Percentiles rank a stretch among this genome's conserved stretches.
Evolutionary conservation across 768 basidiomycete species (phyloP).

Genomic region (Mycena galopus): DNA sequence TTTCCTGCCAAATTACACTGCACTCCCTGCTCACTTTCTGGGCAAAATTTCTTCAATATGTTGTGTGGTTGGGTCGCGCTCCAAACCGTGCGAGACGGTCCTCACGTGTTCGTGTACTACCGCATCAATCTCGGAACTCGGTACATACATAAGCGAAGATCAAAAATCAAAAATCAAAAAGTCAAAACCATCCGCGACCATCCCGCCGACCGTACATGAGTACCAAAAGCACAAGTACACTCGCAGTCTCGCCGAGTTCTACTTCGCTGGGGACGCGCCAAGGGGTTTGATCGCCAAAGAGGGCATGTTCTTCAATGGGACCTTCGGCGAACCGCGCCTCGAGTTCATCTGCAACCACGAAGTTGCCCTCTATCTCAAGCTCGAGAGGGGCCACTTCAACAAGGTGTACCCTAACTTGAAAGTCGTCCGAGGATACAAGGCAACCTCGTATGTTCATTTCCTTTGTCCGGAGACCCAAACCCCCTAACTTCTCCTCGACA

Average conservation of each 20-base stretch:
- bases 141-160: no score
- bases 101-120: no score
- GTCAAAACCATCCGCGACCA: no score
- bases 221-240: slow-evolving; percentile 19
- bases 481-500: background rate
- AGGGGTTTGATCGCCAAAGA: background rate
- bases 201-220: no score
- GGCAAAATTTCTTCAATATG: no score
- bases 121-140: no score
- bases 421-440: slow-evolving; percentile 1
- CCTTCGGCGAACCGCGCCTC: slow-evolving; percentile 38
- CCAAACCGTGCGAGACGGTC: no score
- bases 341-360: slow-evolving; percentile 34
- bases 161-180: no score
- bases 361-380: slow-evolving; percentile 31
- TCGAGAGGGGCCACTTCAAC: slow-evolving; percentile 38
- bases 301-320: slow-evolving; percentile 34
- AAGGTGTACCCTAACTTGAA: slow-evolving; percentile 23
- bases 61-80: no score
- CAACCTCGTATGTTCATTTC: background rate
- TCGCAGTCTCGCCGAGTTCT: slow-evolving; percentile 23
- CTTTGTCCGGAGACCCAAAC: background rate
- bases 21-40: no score
- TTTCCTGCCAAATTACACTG: no score
- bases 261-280: slow-evolving; percentile 3